Conservation (phyloP, 305 asterid species). For the Fraxinus paxiana region DNA sequence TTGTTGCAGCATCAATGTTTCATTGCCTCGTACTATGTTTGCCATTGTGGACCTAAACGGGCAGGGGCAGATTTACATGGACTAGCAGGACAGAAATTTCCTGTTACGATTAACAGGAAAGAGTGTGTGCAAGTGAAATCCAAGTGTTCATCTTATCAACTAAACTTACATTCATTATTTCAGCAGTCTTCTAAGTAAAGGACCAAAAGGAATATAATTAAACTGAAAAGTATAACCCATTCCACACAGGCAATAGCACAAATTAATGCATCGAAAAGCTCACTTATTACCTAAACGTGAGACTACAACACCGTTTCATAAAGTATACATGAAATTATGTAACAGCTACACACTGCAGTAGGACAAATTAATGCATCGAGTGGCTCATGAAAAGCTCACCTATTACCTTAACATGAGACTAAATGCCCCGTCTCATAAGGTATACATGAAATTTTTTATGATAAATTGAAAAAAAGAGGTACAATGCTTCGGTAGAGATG, state of each 20-base stretch:
- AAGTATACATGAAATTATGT: neutral
- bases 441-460: neutral
- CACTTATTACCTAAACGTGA: neutral
- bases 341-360: neutral
- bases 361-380: neutral
- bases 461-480: neutral
- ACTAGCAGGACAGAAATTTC: neutral
- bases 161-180: neutral
- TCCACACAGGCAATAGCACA: neutral
- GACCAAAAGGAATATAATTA: neutral
- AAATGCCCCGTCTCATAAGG: neutral
- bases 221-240: neutral
- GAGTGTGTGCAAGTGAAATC: neutral
- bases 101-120: neutral
- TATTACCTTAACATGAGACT: neutral
- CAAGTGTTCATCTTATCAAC: neutral
- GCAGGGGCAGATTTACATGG: neutral
- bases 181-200: neutral
- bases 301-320: neutral
- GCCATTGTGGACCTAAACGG: neutral
- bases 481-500: neutral
- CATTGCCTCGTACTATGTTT: neutral
- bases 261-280: neutral
- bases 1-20: neutral
- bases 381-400: neutral